These are phyloP conservation scores for Tolypocladium cylindrosporum DNA, from an alignment of 2,329 filamentous ascomycete genomes.

Conservation along the genomic window DNA sequence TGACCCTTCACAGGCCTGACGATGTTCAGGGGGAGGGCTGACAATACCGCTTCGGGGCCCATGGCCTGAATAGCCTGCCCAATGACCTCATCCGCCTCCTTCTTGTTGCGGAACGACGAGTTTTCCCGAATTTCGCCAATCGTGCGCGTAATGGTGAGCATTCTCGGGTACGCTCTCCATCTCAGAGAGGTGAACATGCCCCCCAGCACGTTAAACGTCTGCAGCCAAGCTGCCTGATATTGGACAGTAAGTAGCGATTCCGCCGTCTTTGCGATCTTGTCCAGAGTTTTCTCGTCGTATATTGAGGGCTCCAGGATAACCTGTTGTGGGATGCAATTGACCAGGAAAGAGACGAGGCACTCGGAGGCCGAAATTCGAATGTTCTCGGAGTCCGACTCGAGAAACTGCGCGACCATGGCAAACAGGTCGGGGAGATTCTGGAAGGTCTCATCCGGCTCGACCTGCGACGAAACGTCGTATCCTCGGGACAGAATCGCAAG, in stretches of 20 bases:
- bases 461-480: constrained; percentile 85
- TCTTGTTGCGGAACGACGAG: constrained; percentile 84
- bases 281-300: constrained; percentile 82
- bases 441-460: constrained; percentile 85
- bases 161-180: constrained; percentile 74
- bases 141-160: constrained; percentile 64
- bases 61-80: constrained; percentile 81
- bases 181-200: constrained; percentile 80
- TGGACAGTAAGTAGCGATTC: constrained; percentile 75
- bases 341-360: constrained; percentile 85
- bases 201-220: constrained; percentile 81
- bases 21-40: constrained; percentile 78
- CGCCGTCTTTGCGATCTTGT: constrained; percentile 66
- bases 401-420: constrained; percentile 65
- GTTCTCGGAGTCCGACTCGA: constrained; percentile 81
- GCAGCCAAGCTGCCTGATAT: constrained; percentile 89
- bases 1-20: constrained; percentile 65
- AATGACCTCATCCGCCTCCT: constrained; percentile 85
- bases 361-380: constrained; percentile 92
- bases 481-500: constrained; percentile 90
- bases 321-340: constrained; percentile 75
- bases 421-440: constrained; percentile 82
- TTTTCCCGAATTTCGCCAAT: constrained; percentile 83
- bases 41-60: constrained; percentile 76
- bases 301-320: constrained; percentile 83